Evolutionary conservation across 2,329 filamentous ascomycete species (phyloP), one percentile per base, ranked within the genome.

Genomic region (Diatrype stigma): DNA sequence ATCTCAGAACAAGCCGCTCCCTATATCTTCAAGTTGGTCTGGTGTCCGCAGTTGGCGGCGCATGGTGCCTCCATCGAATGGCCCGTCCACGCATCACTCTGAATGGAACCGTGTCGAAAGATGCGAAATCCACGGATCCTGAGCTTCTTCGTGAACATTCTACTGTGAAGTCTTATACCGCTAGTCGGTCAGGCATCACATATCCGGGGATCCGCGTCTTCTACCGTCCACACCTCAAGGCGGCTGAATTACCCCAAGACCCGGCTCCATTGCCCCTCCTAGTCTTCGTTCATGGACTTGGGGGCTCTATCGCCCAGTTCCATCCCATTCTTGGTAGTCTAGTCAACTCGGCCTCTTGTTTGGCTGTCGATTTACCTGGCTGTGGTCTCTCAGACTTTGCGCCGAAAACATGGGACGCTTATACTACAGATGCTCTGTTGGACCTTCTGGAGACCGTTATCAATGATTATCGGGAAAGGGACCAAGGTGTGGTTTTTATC

Each of bases 251-350:
- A 3, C 90, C 90, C 2, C 79, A 76, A 40, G 78, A 84, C 54
- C 89, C 90, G 1, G 78, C 81, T 0, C 85, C 89, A 0, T 72
- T 96, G 11, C 94, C 94, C 1, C 73, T 99, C 10, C 73, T 97
- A 3, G 91, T 97, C 42, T 96, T 95, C 65, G 78, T 97, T 51
- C 94, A 97, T 64, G 94, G 94, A 1, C 78, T 97, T 10, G 94
- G 93, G n/a, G 94, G 94, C 46, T 96, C 90, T 1, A 80, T 91
- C 22, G 87, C 90, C 11, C 94, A 97, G 64, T 97, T 96, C 65
- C 81, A 89, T 50, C 83, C 88, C 28, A 73, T 97, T 5, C 73
- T 97, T 16, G 87, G 84, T 19, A 94, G 89, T 67, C 77, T 99
- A 45, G 82, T 88, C 47, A 90, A 95, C 64, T 75, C 91, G 46